Evolutionary conservation across 345 rosid genomes (phyloP).

Genomic region (Ceriops tagal): DNA sequence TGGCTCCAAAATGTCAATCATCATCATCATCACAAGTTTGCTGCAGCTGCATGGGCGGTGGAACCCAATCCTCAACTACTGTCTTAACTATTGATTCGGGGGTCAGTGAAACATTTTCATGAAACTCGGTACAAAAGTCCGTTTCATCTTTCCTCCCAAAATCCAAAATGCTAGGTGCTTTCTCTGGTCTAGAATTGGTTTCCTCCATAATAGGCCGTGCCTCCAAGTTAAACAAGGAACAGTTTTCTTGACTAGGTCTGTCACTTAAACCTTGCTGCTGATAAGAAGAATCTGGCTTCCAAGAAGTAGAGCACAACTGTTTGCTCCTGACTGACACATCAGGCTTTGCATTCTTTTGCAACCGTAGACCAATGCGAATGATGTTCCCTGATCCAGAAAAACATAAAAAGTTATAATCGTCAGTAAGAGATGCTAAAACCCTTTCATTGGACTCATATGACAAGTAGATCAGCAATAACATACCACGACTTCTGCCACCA

Average conservation of each 20-base stretch:
- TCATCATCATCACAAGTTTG: slow-evolving; percentile 21
- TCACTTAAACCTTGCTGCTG: neutral
- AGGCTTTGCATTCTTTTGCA: slow-evolving; percentile 23
- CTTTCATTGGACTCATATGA: neutral
- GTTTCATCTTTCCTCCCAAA: neutral
- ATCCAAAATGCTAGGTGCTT: neutral
- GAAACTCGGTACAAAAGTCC: neutral
- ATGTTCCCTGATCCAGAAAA: slow-evolving; percentile 37
- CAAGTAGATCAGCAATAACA: slow-evolving; percentile 1
- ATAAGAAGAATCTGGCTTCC: slow-evolving; percentile 7
- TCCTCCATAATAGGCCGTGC: neutral
- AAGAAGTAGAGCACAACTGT: slow-evolving; percentile 20
- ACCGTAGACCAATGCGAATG: slow-evolving; percentile 41
- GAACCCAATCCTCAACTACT: slow-evolving; percentile 47
- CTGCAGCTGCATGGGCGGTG: slow-evolving; percentile 16
- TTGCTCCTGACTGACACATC: slow-evolving; percentile 8
- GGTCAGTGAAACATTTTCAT: slow-evolving; percentile 10
- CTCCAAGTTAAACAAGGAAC: neutral
- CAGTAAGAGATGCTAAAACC: neutral
- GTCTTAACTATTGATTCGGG: slow-evolving; percentile 27
- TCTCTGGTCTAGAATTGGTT: slow-evolving; percentile 1
- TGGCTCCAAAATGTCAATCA: slow-evolving; percentile 52
- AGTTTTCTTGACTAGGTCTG: slow-evolving; percentile 2
- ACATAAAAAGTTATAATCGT: slow-evolving; percentile 1
- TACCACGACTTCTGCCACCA: slow-evolving; percentile 32